These are phyloP conservation scores for Ceratobasidium sp. DNA, from an alignment of 1,284 basidiomycete species.

Conservation along the genomic window DNA sequence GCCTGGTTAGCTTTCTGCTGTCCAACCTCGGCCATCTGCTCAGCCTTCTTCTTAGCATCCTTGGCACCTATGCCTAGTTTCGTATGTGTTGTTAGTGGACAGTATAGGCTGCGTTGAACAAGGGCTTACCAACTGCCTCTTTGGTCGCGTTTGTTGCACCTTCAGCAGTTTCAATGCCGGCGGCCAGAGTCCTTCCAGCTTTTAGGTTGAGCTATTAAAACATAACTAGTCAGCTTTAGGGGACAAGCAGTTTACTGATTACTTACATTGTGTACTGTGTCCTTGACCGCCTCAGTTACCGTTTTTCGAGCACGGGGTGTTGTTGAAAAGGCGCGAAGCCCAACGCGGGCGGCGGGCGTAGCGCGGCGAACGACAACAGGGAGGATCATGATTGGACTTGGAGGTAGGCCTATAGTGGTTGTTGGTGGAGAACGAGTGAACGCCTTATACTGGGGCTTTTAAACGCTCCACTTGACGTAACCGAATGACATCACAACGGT, in stretches of 20 bases:
- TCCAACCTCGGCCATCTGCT: constrained; percentile 29
- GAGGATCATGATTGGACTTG: constrained; percentile 13
- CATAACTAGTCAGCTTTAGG: neutral
- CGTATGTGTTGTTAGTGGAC: neutral
- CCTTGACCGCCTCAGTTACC: constrained; percentile 36
- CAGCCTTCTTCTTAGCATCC: constrained; percentile 35
- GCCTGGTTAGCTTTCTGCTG: constrained; percentile 41
- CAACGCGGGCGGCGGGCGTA: constrained; percentile 12
- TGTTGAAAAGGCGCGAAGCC: constrained; percentile 37
- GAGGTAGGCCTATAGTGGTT: neutral
- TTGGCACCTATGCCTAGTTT: constrained; percentile 21
- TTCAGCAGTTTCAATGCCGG: constrained; percentile 42
- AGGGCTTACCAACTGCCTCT: constrained; percentile 29
- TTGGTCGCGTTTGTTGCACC: constrained; percentile 35
- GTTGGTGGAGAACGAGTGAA: constrained; percentile 2
- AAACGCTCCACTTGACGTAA: neutral
- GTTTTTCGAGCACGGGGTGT: constrained; percentile 26
- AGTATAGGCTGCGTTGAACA: neutral
- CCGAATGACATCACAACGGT: neutral
- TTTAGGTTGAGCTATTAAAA: constrained; percentile 41
- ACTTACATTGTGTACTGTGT: constrained; percentile 38
- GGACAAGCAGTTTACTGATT: neutral
- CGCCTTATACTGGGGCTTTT: neutral
- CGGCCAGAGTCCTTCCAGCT: constrained; percentile 45
- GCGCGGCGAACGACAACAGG: neutral